These are phyloP conservation scores for Sporothrix brasiliensis DNA, from an alignment of 2,329 filamentous ascomycete genomes.

Conservation along the genomic window DNA sequence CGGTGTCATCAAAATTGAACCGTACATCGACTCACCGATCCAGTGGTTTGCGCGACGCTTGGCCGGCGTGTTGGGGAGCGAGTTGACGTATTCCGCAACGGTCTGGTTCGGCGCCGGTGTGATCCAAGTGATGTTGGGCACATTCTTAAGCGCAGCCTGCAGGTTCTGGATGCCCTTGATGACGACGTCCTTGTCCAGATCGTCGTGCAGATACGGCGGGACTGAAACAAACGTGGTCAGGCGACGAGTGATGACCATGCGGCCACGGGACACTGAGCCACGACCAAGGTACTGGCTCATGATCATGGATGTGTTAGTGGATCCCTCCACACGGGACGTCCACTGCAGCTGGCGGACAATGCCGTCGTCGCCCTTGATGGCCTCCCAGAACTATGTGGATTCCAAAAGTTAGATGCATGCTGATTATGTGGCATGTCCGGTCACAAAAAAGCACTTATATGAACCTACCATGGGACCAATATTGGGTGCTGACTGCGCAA, in stretches of 20 bases:
- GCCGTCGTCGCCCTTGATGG: constrained; percentile 59
- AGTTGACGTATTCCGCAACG: constrained; percentile 59
- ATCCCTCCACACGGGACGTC: constrained; percentile 50
- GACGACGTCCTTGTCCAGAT: constrained; percentile 64
- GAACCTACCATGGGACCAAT: constrained; percentile 56
- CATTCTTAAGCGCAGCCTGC: constrained; percentile 56
- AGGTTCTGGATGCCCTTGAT: constrained; percentile 65
- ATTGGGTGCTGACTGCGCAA: constrained; percentile 67
- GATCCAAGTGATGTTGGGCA: constrained; percentile 58
- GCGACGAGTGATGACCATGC: constrained; percentile 61
- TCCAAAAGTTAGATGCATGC: neutral
- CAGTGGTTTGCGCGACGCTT: constrained; percentile 56
- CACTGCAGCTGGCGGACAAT: constrained; percentile 67
- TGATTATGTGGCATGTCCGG: neutral
- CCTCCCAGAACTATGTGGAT: constrained; percentile 53
- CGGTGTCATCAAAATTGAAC: too few relatives aligned
- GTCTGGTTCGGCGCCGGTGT: constrained; percentile 56
- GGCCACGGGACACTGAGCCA: constrained; percentile 62
- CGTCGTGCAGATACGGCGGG: constrained; percentile 62
- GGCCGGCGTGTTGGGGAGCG: constrained; percentile 46
- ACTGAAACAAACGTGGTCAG: constrained; percentile 62
- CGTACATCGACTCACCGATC: constrained; percentile 46
- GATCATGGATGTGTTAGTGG: constrained; percentile 47
- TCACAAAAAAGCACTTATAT: neutral
- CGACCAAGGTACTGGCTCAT: constrained; percentile 66